These are phyloP conservation scores for Helotiales sp. DNA, from an alignment of 2,329 filamentous ascomycete genomes.

Conservation along the genomic window DNA sequence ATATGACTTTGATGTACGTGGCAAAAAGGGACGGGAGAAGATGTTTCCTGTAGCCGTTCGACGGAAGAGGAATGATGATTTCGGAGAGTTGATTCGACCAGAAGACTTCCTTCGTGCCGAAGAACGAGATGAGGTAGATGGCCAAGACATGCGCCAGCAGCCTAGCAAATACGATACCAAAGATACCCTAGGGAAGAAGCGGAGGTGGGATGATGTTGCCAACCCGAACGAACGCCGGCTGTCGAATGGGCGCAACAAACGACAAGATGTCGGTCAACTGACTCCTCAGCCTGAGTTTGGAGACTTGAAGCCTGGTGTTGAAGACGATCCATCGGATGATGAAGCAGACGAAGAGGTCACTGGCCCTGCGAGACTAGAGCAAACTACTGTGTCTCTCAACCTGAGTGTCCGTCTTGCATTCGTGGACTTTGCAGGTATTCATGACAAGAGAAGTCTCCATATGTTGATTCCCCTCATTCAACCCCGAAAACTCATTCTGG, in stretches of 20 bases:
- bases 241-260: slow-evolving; percentile 56
- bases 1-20: slow-evolving; percentile 90
- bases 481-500: slow-evolving; percentile 91
- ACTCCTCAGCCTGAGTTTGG: slow-evolving; percentile 39
- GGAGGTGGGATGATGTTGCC: slow-evolving; percentile 82
- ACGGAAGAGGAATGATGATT: slow-evolving; percentile 81
- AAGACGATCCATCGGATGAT: slow-evolving; percentile 61
- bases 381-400: slow-evolving; percentile 61
- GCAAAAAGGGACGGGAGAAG: slow-evolving; percentile 88
- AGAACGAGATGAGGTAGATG: slow-evolving; percentile 77
- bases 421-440: slow-evolving; percentile 88
- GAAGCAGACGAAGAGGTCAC: slow-evolving; percentile 50
- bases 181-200: slow-evolving; percentile 80
- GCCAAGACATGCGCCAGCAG: slow-evolving; percentile 58
- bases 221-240: slow-evolving; percentile 40
- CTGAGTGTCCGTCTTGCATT: slow-evolving; percentile 78
- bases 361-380: slow-evolving; percentile 75
- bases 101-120: slow-evolving; percentile 94
- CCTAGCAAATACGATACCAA: slow-evolving; percentile 50
- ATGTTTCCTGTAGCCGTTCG: slow-evolving; percentile 87
- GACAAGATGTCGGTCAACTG: slow-evolving; percentile 51
- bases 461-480: slow-evolving; percentile 94
- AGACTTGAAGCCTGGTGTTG: slow-evolving; percentile 42
- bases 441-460: slow-evolving; percentile 90
- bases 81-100: slow-evolving; percentile 88